Percentiles rank a stretch among this genome's conserved stretches.
Conservation (phyloP, 768 basidiomycete species). For the Pleurotus platypus region DNA sequence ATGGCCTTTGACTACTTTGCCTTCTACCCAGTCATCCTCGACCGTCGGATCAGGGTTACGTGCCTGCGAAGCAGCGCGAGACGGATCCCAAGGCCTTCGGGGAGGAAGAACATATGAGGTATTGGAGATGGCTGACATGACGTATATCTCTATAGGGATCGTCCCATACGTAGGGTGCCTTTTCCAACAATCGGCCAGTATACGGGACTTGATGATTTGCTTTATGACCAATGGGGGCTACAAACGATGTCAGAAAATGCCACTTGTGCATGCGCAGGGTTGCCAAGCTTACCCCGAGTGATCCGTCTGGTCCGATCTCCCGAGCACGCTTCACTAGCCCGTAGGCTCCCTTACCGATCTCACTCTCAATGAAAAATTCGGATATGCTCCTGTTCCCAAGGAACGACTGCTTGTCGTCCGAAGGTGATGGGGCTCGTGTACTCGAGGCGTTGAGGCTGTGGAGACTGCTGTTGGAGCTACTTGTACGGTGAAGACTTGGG, state of each 20-base stretch:
- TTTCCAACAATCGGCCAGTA: constrained; percentile 99
- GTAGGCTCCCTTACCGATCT: constrained; percentile 93
- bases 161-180: constrained; percentile 92
- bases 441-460: constrained; percentile 52
- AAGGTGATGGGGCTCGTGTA: constrained; percentile 63
- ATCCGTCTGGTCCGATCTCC: constrained; percentile 70
- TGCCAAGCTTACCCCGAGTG: constrained; percentile 69
- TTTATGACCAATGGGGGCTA: constrained; percentile 93
- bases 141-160: constrained; percentile 96
- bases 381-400: constrained; percentile 72
- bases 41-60: constrained; percentile 10
- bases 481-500: constrained; percentile 60
- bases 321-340: constrained; percentile 90
- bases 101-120: constrained; percentile 77
- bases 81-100: constrained; percentile 82
- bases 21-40: constrained; percentile 60
- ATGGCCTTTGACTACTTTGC: constrained; percentile 77
- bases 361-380: constrained; percentile 81
- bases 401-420: constrained; percentile 38
- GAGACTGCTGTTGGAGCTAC: constrained; percentile 54
- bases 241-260: constrained; percentile 3
- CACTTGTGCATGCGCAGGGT: constrained; percentile 11
- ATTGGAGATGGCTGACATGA: constrained; percentile 87
- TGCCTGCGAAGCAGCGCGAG: constrained; percentile 32
- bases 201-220: constrained; percentile 97